Base-by-base conservation (phyloP, 306 rosid species). In the Glycyrrhiza uralensis region DNA sequence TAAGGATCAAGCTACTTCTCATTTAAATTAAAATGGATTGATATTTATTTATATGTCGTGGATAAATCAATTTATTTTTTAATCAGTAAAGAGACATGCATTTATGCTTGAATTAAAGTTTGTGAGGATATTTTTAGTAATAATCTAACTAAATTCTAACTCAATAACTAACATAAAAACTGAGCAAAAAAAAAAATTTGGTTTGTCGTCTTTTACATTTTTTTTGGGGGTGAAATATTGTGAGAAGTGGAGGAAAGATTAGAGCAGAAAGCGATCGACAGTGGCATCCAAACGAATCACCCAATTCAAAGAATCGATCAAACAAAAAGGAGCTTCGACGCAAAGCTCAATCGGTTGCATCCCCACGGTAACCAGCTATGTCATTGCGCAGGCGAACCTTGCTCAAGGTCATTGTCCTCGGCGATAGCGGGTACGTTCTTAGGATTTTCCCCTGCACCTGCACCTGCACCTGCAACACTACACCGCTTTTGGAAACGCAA, bases 401-500 rank as follows among this genome's bases (percentile, higher is more conserved):
- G 94, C 97, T 93, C 72, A 93, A 93, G 91, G 98, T 93, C 85
- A 93, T 93, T 85, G 98, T 89, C 44, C 97, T 93, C 66, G 98
- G 97, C 73, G 98, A 93, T 63, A 90, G 98, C 50, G 97, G 98
- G 98, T 93, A 80, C 46, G 80, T 67, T 19, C 55, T 56, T 73
- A 66, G 79, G 79, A 80, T 84, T 84, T 82, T 44, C 47, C 54
- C 45, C 45, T 64, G 32, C 45, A 56, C 1, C n/a, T n/a, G n/a
- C n/a, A n/a, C n/a, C n/a, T n/a, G n/a, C n/a, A n/a, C n/a, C n/a
- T n/a, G n/a, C n/a, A n/a, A n/a, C n/a, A n/a, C n/a, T n/a, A n/a
- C 18, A 35, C 38, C 36, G 26, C 15, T 66, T 75, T 64, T 32
- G 9, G 20, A 23, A 69, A 36, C 46, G 7, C 51, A 13, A 7